phyloP scores from a whole-genome alignment of 352 stramenopile species.

The Halophytophthora batemanensis region DNA sequence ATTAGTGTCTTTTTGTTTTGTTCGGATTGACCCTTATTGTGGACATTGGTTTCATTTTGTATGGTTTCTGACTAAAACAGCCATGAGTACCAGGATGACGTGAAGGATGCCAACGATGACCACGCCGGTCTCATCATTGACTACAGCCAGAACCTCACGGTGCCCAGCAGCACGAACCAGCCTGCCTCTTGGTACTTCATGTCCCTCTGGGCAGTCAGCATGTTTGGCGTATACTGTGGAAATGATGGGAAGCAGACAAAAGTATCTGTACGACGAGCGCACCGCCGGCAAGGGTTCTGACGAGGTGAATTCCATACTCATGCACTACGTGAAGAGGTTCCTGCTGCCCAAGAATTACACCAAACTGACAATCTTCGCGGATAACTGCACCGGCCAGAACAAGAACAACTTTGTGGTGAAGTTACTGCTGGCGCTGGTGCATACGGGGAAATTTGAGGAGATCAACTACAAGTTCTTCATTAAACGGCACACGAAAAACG shows the following conservation, averaged over 20 bases:
- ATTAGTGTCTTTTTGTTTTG: slow-evolving; percentile 8
- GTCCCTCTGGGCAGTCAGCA: slow-evolving; percentile 7
- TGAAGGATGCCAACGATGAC: not conserved
- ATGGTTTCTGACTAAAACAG: too few species aligned
- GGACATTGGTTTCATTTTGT: slow-evolving; percentile 6
- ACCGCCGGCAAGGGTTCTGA: slow-evolving; percentile 16
- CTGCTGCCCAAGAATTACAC: not conserved
- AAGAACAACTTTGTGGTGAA: slow-evolving; percentile 12
- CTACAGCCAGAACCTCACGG: slow-evolving; percentile 16
- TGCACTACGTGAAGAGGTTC: slow-evolving; percentile 1
- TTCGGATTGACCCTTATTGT: not conserved
- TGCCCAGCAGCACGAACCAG: slow-evolving; percentile 7
- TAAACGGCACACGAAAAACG: slow-evolving; percentile 5
- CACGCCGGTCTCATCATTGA: slow-evolving; percentile 16
- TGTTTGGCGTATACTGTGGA: slow-evolving; percentile 12
- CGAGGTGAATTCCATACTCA: slow-evolving; percentile 15
- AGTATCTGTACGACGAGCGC: slow-evolving; percentile 14
- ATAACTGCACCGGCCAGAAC: slow-evolving; percentile 11
- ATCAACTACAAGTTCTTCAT: slow-evolving; percentile 2
- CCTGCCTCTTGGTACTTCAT: slow-evolving; percentile 19
- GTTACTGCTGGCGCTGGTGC: slow-evolving; percentile 2
- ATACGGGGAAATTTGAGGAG: not conserved
- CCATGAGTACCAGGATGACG: slow-evolving; percentile 10
- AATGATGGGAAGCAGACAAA: slow-evolving; percentile 10
- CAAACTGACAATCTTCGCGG: slow-evolving; percentile 1